Base-by-base conservation (phyloP, 2,329 filamentous ascomycete genomes). In the Penicillium sp. region DNA sequence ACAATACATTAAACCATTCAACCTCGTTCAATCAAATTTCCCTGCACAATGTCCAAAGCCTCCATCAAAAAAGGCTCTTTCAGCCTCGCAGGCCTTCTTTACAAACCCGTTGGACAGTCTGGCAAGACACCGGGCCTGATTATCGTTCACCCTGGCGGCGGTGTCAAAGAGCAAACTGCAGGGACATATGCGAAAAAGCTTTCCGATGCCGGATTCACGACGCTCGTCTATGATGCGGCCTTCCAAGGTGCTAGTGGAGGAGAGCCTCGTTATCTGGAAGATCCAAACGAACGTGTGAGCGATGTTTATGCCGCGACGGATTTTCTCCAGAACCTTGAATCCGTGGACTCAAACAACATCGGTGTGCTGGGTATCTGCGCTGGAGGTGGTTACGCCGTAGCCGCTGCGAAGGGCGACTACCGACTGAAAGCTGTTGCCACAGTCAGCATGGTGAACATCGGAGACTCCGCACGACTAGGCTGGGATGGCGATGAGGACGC, bases 381-480 rank as follows among this genome's bases (percentile, higher is more conserved):
- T 1, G 70, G 68, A 0, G 76, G 77, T 13, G 64, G 62, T 23
- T 78, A 77, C 50, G 69, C 63, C 2, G 60, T 68, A 7, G 69
- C 65, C 49, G 73, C 76, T 1, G 70, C 77, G 7, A 68, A 72
- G 53, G 66, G 71, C 3, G 73, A 80, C 47, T 44, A 57, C 10
- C 75, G 77, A n/a, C 73, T 79, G 60, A 72, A 72, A 53, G 75
- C 74, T 8, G 59, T 75, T 7, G 76, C 72, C 2, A 74, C 71
- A 2, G 56, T 72, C 13, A 69, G 62, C 35, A 67, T 62, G 2
- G 70, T 67, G 1, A 69, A 68, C 50, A 58, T 75, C n/a, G 74
- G 75, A 26, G 49, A 53, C 27, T 65, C 70, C 57, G 60, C 66
- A 14, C 69, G 72, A 31, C 45, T 60, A 42, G 69, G 69, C 4